A percentile compares a stretch with the other conserved stretches of the same genome.
phyloP scores from a whole-genome alignment of 805 yeast genomes.

The Myxozyma sirexii region DNA sequence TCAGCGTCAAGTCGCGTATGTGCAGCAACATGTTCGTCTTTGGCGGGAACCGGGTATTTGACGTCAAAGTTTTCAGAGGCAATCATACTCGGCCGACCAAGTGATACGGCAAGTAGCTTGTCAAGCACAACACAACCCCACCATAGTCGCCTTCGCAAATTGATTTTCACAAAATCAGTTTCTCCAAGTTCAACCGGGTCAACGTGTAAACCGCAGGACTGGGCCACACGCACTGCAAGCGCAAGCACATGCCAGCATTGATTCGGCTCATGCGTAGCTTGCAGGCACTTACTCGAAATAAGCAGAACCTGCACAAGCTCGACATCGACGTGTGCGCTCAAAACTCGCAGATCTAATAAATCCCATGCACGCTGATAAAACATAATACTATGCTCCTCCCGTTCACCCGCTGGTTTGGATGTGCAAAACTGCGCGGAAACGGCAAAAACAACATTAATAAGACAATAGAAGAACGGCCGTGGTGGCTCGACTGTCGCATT shows the following conservation, averaged over 20 bases:
- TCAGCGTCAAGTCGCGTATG: background rate
- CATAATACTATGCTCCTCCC: background rate
- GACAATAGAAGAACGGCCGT: background rate
- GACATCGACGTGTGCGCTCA: background rate
- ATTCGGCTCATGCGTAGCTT: conserved; percentile 38
- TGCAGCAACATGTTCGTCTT: conserved; percentile 34
- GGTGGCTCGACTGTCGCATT: background rate
- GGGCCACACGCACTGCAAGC: conserved; percentile 49
- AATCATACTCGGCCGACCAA: conserved; percentile 40
- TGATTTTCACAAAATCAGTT: conserved; percentile 33
- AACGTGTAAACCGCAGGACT: conserved; percentile 46
- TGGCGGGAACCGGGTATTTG: conserved; percentile 34
- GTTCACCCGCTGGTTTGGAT: background rate
- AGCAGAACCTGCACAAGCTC: conserved; percentile 38
- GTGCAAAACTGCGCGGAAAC: background rate
- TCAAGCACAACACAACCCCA: conserved; percentile 40
- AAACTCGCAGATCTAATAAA: background rate
- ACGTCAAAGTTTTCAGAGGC: conserved; percentile 25
- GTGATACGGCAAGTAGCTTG: conserved; percentile 37
- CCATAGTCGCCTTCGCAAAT: conserved; percentile 40
- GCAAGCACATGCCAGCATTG: conserved; percentile 52
- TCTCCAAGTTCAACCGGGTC: conserved; percentile 36
- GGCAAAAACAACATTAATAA: background rate
- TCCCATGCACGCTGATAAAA: background rate
- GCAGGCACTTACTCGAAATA: conserved; percentile 39